Evolutionary conservation across 768 basidiomycete species (phyloP).

Genomic region (Psilocybe azurescens): DNA sequence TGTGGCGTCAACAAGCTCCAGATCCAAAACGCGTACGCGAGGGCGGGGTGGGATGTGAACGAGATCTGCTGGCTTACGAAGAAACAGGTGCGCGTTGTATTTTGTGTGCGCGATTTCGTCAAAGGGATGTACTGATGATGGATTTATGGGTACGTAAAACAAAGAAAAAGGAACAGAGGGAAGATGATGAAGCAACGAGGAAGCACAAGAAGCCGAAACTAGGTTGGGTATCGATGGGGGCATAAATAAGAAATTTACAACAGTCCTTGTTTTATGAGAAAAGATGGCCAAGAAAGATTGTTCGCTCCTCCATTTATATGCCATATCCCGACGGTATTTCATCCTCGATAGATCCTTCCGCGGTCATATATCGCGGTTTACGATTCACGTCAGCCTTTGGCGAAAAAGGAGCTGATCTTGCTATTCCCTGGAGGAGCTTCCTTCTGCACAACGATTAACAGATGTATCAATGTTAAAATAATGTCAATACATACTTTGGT

Average conservation of each 20-base stretch:
- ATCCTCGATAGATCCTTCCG: too few relatives aligned
- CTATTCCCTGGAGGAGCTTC: constrained; percentile 6
- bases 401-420: constrained; percentile 19
- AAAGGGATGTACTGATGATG: too few relatives aligned
- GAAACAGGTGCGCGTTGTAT: constrained; percentile 7
- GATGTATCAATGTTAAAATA: not conserved
- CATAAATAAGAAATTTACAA: too few relatives aligned
- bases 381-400: constrained; percentile 1
- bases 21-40: constrained; percentile 11
- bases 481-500: not conserved
- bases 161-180: not conserved
- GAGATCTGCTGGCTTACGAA: constrained; percentile 10
- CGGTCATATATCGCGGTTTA: too few relatives aligned
- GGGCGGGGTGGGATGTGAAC: constrained; percentile 9
- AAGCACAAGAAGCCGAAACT: not conserved
- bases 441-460: not conserved
- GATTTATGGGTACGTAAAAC: not conserved
- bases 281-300: too few relatives aligned
- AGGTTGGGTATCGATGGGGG: not conserved
- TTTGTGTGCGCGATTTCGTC: not conserved
- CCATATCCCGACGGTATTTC: too few relatives aligned
- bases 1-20: constrained; percentile 3
- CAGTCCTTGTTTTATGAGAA: too few relatives aligned
- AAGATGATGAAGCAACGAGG: not conserved
- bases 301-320: too few relatives aligned